phyloP scores from a whole-genome alignment of 2,329 filamentous ascomycete genomes.

The Cadophora sp. region DNA sequence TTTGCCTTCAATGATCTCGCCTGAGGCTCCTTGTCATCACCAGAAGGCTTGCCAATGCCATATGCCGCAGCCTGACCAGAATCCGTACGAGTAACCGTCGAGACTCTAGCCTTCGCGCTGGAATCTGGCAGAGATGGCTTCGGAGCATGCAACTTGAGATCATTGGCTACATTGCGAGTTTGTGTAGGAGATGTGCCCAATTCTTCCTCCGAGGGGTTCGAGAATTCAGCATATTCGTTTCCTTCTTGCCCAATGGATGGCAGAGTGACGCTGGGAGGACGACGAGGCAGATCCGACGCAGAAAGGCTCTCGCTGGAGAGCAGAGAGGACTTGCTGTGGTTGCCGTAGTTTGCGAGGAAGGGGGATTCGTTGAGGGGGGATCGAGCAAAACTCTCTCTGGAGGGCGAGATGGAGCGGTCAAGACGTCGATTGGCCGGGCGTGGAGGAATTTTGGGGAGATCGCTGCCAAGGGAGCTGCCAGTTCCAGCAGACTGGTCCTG shows the following conservation, averaged over 20 bases:
- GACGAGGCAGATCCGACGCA: constrained; percentile 54
- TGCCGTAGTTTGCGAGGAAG: constrained; percentile 52
- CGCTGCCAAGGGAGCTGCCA: constrained; percentile 42
- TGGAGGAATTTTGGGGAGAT: constrained; percentile 77
- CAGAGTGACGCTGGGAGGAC: constrained; percentile 77
- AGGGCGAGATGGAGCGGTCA: constrained; percentile 79
- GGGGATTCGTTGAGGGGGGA: constrained; percentile 81
- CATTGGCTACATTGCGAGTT: constrained; percentile 78
- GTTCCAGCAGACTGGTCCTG: constrained; percentile 51
- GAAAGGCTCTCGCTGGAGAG: constrained; percentile 49
- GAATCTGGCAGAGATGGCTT: constrained; percentile 83
- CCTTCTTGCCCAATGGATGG: constrained; percentile 91
- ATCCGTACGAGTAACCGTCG: constrained; percentile 87
- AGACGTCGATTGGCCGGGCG: constrained; percentile 70
- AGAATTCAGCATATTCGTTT: constrained; percentile 76
- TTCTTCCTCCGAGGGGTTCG: constrained; percentile 51
- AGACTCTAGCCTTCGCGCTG: constrained; percentile 84
- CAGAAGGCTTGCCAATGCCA: constrained; percentile 74
- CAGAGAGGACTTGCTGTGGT: constrained; percentile 39
- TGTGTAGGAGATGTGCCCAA: constrained; percentile 65
- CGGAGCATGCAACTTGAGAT: constrained; percentile 87
- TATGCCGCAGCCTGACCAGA: constrained; percentile 86
- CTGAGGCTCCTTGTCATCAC: constrained; percentile 55
- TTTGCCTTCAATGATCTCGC: constrained; percentile 66
- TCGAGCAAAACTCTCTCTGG: constrained; percentile 79